Base-by-base conservation (phyloP, 139 green algal genomes). In the Edaphochlamys debaryana region DNA sequence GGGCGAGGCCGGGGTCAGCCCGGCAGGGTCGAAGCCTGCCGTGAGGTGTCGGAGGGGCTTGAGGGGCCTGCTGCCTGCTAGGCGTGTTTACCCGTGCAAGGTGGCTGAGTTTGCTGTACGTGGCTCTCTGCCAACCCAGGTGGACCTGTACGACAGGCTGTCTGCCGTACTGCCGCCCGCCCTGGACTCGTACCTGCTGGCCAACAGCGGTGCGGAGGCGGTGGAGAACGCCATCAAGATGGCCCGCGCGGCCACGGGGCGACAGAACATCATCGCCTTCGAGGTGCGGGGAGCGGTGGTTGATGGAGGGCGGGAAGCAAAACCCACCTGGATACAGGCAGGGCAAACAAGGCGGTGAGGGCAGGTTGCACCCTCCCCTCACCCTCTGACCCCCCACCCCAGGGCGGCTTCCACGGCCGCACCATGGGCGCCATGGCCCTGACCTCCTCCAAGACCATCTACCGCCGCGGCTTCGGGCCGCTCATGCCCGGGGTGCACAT, bases 161-260 rank as follows among this genome's bases (percentile, higher is more conserved):
- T 68, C 48, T 25, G 25, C 36, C 37, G 78, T 84, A 40, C 78
- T 84, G 62, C 78, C 78, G 4, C 29, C 78, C 36, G 29, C 27
- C 9, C 64, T 84, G 66, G 66, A 84, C 32, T 41, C 50, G 5
- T 77, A 69, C 45, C 56, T 84, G 15, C 78, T 84, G 36, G 66
- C 78, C 25, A 84, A 83, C 80, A 91, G 76, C 70, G 92, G 94
- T 68, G 86, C 79, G n/a, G 95, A 98, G 89, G 94, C 93, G 9
- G 93, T 97, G 27, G 95, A 98, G 37, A 97, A 97, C 54, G 94
- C 95, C 0, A 86, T 98, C 68, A 98, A 98, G 90, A 90, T 98
- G 19, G 94, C 95, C 2, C 86, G 94, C n/a, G 92, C 86, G 0
- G 85, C 86, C 45, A 98, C 95, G 13, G 88, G 90, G 7, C 79